Percentiles rank a stretch among this genome's conserved stretches.
Evolutionary conservation across 768 basidiomycete species (phyloP).

Genomic region (Brasilioporus rufonigricans): DNA sequence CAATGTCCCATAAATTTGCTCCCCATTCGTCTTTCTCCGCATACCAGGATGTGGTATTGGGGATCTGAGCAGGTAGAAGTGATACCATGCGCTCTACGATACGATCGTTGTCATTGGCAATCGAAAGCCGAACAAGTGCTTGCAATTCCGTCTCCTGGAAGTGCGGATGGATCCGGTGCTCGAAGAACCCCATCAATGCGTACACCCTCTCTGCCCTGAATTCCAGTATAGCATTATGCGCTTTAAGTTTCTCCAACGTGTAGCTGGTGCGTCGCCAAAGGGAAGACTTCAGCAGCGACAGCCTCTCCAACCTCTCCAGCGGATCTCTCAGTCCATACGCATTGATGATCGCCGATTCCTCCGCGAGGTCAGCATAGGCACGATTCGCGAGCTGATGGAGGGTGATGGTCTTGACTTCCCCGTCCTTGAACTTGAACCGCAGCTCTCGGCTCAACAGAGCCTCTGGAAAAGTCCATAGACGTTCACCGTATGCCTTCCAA

Average conservation of each 20-base stretch:
- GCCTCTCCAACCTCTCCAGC: slow-evolving; percentile 23
- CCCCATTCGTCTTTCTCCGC: slow-evolving; percentile 18
- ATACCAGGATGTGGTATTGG: slow-evolving; percentile 16
- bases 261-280: slow-evolving; percentile 22
- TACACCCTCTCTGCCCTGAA: slow-evolving; percentile 25
- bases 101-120: slow-evolving; percentile 25
- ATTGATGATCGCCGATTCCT: slow-evolving; percentile 24
- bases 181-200: slow-evolving; percentile 27
- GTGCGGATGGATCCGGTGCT: slow-evolving; percentile 22
- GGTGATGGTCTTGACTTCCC: slow-evolving; percentile 14
- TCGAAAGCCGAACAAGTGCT: slow-evolving; percentile 21
- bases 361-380: slow-evolving; percentile 13
- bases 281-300: slow-evolving; percentile 20
- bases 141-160: slow-evolving; percentile 17
- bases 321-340: slow-evolving; percentile 19
- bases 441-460: slow-evolving; percentile 23
- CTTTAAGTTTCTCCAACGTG: background rate
- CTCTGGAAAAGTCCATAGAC: too few species aligned
- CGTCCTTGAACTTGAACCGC: slow-evolving; percentile 10
- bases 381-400: slow-evolving; percentile 25
- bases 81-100: slow-evolving; percentile 24
- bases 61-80: slow-evolving; percentile 14
- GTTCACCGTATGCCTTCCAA: too few species aligned
- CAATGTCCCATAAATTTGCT: slow-evolving; percentile 21
- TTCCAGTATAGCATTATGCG: background rate